Evolutionary conservation across 2,329 filamentous ascomycete genomes (phyloP), one percentile per base, ranked within the genome.

Genomic region (Sordariomycetes sp.): DNA sequence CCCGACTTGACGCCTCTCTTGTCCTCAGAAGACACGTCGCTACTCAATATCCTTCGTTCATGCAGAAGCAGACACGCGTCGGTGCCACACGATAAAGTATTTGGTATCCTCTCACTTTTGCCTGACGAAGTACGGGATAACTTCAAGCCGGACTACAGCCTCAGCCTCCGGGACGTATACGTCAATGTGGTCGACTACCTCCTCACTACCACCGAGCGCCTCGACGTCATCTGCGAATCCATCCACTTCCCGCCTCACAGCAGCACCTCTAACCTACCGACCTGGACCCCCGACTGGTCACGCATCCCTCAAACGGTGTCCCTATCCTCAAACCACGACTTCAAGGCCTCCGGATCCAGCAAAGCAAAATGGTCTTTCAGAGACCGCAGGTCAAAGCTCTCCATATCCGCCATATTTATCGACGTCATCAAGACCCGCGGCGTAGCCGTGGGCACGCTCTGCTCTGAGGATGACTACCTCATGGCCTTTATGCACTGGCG

Each of bases 271-370:
- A 64, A 61, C 13, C 58, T 72, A 3, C 70, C 69, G 1, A 65
- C 62, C 0, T 72, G 67, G 65, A 65, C 66, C 2, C 69, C 69
- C 0, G 69, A 72, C 59, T 72, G 69, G 68, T 70, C 68, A 0
- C 63, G 68, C 48, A 61, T 61, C 2, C 60, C 64, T 2, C 58
- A 62, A 7, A 57, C 60, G 0, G 60, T 59, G 7, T 57, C 64
- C 7, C 56, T 68, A 5, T 58, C 59, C 3, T 54, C 58, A 5
- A 48, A 17, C 0, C 59, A 59, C 2, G 25, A 58, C 7, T 70
- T 69, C 57, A 62, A 56, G 0, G 64, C 64, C 8, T 56, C 63
- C 3, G 42, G 42, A n/a, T 35, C 28, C 13, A 61, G 53, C 3
- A 58, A 62, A 24, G 63, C 63, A 1, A 35, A 59, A 13, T 68